A percentile compares a stretch with the other conserved stretches of the same genome.
These are phyloP conservation scores for Geotrichum aggregatum DNA, from an alignment of 1,139 yeast genomes.

Conservation along the genomic window DNA sequence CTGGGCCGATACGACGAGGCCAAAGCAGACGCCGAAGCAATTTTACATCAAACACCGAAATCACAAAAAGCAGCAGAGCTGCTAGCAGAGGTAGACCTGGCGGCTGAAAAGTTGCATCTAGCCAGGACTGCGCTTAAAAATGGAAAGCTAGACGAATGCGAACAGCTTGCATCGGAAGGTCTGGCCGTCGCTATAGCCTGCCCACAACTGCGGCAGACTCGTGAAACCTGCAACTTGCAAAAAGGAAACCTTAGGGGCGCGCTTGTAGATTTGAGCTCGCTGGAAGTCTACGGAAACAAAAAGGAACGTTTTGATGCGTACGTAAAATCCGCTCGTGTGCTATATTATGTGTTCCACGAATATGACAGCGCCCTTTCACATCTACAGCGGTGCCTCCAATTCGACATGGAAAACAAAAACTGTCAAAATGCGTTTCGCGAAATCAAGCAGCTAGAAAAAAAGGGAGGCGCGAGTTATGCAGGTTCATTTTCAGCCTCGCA, in stretches of 20 bases:
- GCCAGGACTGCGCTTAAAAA: conserved; percentile 18
- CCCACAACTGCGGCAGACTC: conserved; percentile 34
- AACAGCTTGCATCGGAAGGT: conserved; percentile 31
- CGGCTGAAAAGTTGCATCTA: conserved; percentile 16
- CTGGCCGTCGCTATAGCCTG: conserved; percentile 30
- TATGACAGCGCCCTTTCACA: conserved; percentile 49
- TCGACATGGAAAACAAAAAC: conserved; percentile 58
- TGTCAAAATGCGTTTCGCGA: conserved; percentile 52
- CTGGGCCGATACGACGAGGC: conserved; percentile 38
- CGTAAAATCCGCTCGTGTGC: conserved; percentile 41
- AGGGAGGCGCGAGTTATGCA: too few species aligned
- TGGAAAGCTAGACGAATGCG: conserved; percentile 20
- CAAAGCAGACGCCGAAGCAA: conserved; percentile 25
- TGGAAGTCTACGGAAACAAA: conserved; percentile 23
- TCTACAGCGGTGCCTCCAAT: conserved; percentile 59
- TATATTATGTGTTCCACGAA: conserved; percentile 51
- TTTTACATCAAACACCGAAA: not conserved
- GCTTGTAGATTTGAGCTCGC: conserved; percentile 35
- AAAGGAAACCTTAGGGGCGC: conserved; percentile 36
- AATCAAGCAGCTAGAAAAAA: conserved; percentile 36
- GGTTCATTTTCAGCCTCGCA: conserved; percentile 12
- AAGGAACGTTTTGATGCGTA: conserved; percentile 33
- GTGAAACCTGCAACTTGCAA: conserved; percentile 37
- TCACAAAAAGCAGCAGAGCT: conserved; percentile 2
- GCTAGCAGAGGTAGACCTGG: conserved; percentile 20